Conservation (phyloP, 768 basidiomycete species). For the Inosperma sp. region DNA sequence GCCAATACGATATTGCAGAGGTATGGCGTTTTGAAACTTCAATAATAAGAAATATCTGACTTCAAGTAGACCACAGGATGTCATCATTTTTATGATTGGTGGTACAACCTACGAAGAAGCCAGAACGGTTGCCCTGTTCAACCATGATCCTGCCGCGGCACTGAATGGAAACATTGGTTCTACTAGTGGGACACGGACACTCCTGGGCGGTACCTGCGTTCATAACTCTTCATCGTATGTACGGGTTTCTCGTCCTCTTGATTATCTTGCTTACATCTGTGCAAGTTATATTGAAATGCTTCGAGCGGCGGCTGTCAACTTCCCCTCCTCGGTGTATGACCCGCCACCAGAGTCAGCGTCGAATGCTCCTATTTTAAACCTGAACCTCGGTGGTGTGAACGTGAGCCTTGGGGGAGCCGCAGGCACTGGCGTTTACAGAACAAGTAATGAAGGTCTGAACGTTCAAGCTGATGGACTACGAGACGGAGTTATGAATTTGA, state of each 20-base stretch:
- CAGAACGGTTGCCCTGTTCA: constrained; percentile 75
- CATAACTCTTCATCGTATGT: constrained; percentile 90
- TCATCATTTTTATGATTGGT: constrained; percentile 95
- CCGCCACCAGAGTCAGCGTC: constrained; percentile 71
- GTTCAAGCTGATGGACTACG: constrained; percentile 84
- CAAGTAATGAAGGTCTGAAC: constrained; percentile 65
- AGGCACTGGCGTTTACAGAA: constrained; percentile 81
- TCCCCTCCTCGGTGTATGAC: constrained; percentile 63
- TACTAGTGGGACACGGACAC: constrained; percentile 63
- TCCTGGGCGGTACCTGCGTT: constrained; percentile 92
- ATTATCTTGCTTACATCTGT: constrained; percentile 9
- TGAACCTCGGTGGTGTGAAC: constrained; percentile 90
- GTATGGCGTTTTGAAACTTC: constrained; percentile 31
- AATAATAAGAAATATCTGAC: neutral
- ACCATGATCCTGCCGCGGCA: constrained; percentile 64
- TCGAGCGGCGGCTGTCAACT: constrained; percentile 58
- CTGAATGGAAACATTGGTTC: constrained; percentile 44
- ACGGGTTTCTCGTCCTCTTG: neutral
- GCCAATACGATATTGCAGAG: constrained; percentile 67
- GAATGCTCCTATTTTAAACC: constrained; percentile 75
- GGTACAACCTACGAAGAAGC: constrained; percentile 97
- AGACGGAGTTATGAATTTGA: constrained; percentile 81
- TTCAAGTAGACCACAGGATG: constrained; percentile 76
- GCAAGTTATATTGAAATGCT: constrained; percentile 87
- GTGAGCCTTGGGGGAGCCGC: constrained; percentile 87